phyloP scores from a whole-genome alignment of 148 eudicot species.

The Dianthus caryophyllus region DNA sequence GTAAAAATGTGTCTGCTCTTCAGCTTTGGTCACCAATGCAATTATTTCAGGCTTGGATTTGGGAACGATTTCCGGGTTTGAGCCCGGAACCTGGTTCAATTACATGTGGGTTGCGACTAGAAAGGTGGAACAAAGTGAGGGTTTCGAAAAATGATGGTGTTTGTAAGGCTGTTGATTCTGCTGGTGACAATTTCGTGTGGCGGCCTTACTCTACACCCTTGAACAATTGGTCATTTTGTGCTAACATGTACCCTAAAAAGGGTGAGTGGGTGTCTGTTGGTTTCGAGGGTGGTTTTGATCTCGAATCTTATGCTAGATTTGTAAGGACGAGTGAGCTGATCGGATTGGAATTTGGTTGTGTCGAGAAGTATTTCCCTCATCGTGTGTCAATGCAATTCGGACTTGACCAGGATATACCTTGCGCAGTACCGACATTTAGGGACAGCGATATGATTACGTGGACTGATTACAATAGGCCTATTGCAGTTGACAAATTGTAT shows the following conservation, averaged over 20 bases:
- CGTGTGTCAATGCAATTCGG: constrained; percentile 61
- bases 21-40: constrained; percentile 34
- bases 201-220: constrained; percentile 37
- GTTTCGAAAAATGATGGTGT: constrained; percentile 8
- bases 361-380: constrained; percentile 49
- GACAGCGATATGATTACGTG: constrained; percentile 13
- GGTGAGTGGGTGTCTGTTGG: constrained; percentile 20
- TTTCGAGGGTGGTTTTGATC: constrained; percentile 9
- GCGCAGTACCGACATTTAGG: neutral
- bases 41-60: constrained; percentile 45
- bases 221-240: constrained; percentile 4
- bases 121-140: constrained; percentile 33
- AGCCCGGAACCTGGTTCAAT: constrained; percentile 24
- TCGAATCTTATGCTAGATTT: constrained; percentile 31
- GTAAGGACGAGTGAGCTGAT: constrained; percentile 39
- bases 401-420: constrained; percentile 48
- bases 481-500: constrained; percentile 25
- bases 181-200: constrained; percentile 32
- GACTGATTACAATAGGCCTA: constrained; percentile 23
- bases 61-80: constrained; percentile 48
- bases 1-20: neutral
- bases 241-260: constrained; percentile 21
- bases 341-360: constrained; percentile 26
- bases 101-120: constrained; percentile 20
- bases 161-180: constrained; percentile 20